These are phyloP conservation scores for Trichopus zeylanicus DNA, from an alignment of 116 monocot genomes.

Conservation along the genomic window DNA sequence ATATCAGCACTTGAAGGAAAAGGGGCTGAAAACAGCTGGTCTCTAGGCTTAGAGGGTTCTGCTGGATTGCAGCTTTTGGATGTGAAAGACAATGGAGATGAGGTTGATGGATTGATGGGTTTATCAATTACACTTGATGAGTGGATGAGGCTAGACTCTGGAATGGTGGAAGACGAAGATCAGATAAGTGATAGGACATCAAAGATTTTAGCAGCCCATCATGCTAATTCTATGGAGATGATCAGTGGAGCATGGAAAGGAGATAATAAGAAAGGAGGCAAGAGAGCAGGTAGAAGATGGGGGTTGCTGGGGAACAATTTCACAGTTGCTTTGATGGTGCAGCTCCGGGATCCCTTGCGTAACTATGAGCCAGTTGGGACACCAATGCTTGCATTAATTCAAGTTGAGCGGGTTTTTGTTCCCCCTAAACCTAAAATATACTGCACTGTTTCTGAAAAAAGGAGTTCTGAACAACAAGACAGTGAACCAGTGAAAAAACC, in stretches of 20 bases:
- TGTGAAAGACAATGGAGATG: constrained; percentile 47
- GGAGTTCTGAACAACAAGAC: constrained; percentile 36
- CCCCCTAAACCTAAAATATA: constrained; percentile 53
- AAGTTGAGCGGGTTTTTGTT: constrained; percentile 58
- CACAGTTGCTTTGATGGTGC: constrained; percentile 70
- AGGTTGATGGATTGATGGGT: constrained; percentile 87
- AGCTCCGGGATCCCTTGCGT: constrained; percentile 63
- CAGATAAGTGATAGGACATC: constrained; percentile 67
- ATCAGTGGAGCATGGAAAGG: constrained; percentile 34
- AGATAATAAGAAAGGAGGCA: constrained; percentile 44
- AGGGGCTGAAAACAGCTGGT: constrained; percentile 16
- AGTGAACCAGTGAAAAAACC: constrained; percentile 27
- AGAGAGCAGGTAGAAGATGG: constrained; percentile 60
- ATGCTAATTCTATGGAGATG: constrained; percentile 57
- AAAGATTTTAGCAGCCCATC: constrained; percentile 91
- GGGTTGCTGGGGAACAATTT: constrained; percentile 77
- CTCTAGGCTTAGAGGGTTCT: constrained; percentile 61
- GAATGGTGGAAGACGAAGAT: constrained; percentile 67
- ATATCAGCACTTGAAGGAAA: constrained; percentile 66
- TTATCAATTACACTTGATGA: constrained; percentile 81
- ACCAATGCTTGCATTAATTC: constrained; percentile 71
- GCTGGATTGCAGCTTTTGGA: constrained; percentile 74
- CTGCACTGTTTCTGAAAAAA: constrained; percentile 19
- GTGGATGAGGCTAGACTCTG: constrained; percentile 92
- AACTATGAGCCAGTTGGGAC: constrained; percentile 65